phyloP scores from a whole-genome alignment of 129 eudicot genomes.

The Lonicera japonica region DNA sequence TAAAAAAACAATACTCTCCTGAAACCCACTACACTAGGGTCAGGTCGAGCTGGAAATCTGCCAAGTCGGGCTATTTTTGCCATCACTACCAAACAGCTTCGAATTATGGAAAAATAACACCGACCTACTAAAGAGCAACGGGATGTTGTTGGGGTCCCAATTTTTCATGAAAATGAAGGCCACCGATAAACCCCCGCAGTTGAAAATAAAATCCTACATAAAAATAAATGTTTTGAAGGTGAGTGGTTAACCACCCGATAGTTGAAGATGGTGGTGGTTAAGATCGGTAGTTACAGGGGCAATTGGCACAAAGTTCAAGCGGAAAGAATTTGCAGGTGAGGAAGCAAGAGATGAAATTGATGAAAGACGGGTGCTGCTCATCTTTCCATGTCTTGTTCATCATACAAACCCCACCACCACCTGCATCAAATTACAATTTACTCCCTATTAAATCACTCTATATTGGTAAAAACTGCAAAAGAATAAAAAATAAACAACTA shows the following conservation, averaged over 20 bases:
- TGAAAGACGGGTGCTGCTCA: constrained; percentile 77
- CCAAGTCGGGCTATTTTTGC: no score
- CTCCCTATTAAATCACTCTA: constrained; percentile 2
- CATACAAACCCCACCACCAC: constrained; percentile 75
- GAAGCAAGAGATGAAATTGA: constrained; percentile 69
- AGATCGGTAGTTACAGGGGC: constrained; percentile 54
- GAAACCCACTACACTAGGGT: no score
- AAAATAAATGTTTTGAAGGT: constrained; percentile 5
- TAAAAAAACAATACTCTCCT: no score
- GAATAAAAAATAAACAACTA: neutral
- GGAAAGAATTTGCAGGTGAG: constrained; percentile 65
- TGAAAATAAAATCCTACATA: constrained; percentile 82
- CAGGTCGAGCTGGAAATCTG: no score
- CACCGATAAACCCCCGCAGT: constrained; percentile 83
- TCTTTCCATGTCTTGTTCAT: constrained; percentile 86
- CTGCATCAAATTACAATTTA: constrained; percentile 25
- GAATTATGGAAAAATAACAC: constrained; percentile 10
- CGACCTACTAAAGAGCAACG: constrained; percentile 63
- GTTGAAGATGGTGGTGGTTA: neutral
- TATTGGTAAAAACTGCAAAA: neutral
- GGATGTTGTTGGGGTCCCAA: constrained; percentile 45
- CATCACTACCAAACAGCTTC: no score
- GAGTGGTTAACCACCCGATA: neutral
- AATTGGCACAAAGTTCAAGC: constrained; percentile 69
- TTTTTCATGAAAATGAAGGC: constrained; percentile 71